These are phyloP conservation scores for Fusarium sp. DNA, from an alignment of 2,329 filamentous ascomycete species.

Conservation along the genomic window DNA sequence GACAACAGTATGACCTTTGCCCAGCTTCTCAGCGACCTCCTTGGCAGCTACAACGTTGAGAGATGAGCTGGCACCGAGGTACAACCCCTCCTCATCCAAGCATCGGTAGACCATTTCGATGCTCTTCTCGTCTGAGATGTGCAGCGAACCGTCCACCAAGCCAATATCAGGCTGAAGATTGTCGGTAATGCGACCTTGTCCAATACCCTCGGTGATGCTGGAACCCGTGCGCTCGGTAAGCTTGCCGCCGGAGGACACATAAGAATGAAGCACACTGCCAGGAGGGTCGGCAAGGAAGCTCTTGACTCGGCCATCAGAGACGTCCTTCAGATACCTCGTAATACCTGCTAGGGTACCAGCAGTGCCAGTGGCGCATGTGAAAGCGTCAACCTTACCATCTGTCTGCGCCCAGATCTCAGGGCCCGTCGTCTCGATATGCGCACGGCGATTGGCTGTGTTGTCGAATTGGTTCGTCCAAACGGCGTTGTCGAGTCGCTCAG, in stretches of 20 bases:
- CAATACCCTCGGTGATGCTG: slow-evolving; percentile 97
- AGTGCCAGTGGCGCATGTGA: slow-evolving; percentile 94
- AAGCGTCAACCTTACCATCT: slow-evolving; percentile 84
- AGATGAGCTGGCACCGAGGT: slow-evolving; percentile 91
- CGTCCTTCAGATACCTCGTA: slow-evolving; percentile 88
- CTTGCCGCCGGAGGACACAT: slow-evolving; percentile 86
- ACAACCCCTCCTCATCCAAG: slow-evolving; percentile 94
- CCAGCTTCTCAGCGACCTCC: slow-evolving; percentile 90
- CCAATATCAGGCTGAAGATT: slow-evolving; percentile 88
- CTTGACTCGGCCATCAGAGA: slow-evolving; percentile 81
- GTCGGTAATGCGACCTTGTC: slow-evolving; percentile 95
- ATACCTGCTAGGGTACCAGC: slow-evolving; percentile 90
- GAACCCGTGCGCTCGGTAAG: slow-evolving; percentile 83
- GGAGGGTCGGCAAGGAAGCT: slow-evolving; percentile 93
- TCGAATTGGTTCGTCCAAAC: slow-evolving; percentile 99
- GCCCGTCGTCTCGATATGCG: slow-evolving; percentile 96
- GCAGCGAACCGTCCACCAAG: slow-evolving; percentile 83
- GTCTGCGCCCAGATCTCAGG: slow-evolving; percentile 98
- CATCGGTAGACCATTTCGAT: slow-evolving; percentile 98
- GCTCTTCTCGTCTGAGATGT: slow-evolving; percentile 90
- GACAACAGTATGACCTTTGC: slow-evolving; percentile 88
- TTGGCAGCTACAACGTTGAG: slow-evolving; percentile 96
- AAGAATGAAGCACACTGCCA: slow-evolving; percentile 91
- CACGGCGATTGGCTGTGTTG: slow-evolving; percentile 91
- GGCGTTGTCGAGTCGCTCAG: slow-evolving; percentile 85